Conservation (phyloP, 2,329 filamentous ascomycete genomes). For the Trichoderma koningii region DNA sequence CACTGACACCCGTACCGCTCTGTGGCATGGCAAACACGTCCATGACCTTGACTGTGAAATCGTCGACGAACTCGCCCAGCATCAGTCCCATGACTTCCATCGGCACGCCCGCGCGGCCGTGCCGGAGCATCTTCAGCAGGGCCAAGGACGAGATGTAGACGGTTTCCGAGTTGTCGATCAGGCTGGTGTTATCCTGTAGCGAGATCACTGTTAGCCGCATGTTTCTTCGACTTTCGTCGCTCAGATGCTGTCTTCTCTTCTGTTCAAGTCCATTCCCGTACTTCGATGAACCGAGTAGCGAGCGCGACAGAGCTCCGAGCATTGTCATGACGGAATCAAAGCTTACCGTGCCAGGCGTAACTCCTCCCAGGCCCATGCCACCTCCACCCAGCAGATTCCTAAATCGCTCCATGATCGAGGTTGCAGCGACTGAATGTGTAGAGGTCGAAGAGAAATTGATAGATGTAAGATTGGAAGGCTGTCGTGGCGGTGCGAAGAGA, state of each 20-base stretch:
- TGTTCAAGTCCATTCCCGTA: background rate
- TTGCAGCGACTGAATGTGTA: background rate
- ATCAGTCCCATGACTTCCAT: conserved; percentile 99
- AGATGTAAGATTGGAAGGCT: background rate
- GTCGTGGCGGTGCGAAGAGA: background rate
- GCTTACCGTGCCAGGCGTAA: conserved; percentile 46
- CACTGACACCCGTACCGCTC: conserved; percentile 95
- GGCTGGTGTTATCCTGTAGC: conserved; percentile 76
- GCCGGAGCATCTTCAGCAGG: conserved; percentile 96
- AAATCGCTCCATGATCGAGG: conserved; percentile 78
- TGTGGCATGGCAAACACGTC: conserved; percentile 99
- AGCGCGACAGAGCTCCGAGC: background rate
- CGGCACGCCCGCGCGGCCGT: conserved; percentile 93
- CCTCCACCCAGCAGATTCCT: conserved; percentile 82
- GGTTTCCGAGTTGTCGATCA: conserved; percentile 98
- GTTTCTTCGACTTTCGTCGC: background rate
- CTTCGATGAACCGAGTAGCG: background rate
- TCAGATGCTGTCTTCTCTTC: background rate
- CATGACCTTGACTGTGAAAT: conserved; percentile 97
- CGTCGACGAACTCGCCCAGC: conserved; percentile 97
- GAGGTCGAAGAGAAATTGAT: background rate
- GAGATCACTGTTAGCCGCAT: conserved; percentile 27
- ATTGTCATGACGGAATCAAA: conserved; percentile 22
- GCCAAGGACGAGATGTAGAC: conserved; percentile 98
- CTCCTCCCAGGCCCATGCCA: conserved; percentile 65